phyloP scores from a whole-genome alignment of 2,329 filamentous ascomycete genomes.

The Cordyceps farinosa region DNA sequence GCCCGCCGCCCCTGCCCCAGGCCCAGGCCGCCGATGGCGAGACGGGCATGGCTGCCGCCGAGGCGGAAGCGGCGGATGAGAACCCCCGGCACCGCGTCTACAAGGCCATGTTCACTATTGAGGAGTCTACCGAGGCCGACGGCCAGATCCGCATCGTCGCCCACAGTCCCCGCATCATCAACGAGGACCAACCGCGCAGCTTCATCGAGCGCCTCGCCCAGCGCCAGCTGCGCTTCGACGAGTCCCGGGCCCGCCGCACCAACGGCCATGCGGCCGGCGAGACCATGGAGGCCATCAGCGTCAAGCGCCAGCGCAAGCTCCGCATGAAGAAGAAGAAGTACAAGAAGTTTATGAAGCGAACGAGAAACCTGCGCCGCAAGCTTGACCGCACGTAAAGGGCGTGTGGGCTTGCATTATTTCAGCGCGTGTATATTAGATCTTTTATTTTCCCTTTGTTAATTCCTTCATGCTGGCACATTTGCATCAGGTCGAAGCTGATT shows the following conservation, averaged over 20 bases:
- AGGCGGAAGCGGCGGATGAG: conserved; percentile 36
- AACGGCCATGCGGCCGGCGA: background rate
- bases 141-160: conserved; percentile 59
- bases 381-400: conserved; percentile 59
- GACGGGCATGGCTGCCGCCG: conserved; percentile 33
- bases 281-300: conserved; percentile 77
- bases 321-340: conserved; percentile 99
- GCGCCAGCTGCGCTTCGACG: conserved; percentile 59
- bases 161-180: conserved; percentile 56
- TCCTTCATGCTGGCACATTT: conserved; percentile 12
- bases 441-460: conserved; percentile 12
- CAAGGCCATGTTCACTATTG: conserved; percentile 63
- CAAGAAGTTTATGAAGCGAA: conserved; percentile 97
- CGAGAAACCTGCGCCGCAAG: conserved; percentile 82
- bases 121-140: conserved; percentile 59
- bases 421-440: conserved; percentile 16
- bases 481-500: conserved; percentile 7
- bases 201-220: conserved; percentile 70
- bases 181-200: conserved; percentile 46
- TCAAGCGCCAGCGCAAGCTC: conserved; percentile 85
- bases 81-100: conserved; percentile 53
- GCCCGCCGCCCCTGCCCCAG: conserved; percentile 75
- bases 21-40: conserved; percentile 43
- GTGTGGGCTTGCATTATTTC: background rate
- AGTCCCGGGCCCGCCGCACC: conserved; percentile 46